Conservation (phyloP, 257 asterid species). For the Jaltomata sinuosa region DNA sequence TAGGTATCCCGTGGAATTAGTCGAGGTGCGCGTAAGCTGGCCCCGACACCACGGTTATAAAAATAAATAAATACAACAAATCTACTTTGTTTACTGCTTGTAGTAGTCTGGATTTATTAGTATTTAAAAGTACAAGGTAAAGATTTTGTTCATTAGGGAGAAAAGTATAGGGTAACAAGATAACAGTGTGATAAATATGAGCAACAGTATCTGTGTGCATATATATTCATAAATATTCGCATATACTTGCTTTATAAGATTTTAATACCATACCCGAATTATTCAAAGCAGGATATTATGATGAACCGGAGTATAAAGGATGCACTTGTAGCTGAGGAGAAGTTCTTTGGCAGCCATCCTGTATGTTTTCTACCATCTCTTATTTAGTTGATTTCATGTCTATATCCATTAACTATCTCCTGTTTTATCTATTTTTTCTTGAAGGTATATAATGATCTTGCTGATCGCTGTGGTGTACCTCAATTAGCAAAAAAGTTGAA, state of each 20-base stretch:
- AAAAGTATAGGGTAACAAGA: background rate
- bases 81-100: background rate
- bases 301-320: slow-evolving; percentile 68
- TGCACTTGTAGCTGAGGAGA: slow-evolving; percentile 83
- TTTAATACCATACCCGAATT: background rate
- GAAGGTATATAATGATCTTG: slow-evolving; percentile 79
- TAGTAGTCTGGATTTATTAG: background rate
- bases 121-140: background rate
- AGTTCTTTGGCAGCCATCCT: slow-evolving; percentile 70
- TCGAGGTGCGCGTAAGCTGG: too few species aligned
- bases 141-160: background rate
- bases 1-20: too few species aligned
- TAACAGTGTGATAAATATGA: background rate
- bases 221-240: background rate
- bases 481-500: slow-evolving; percentile 97
- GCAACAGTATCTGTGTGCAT: background rate
- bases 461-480: slow-evolving; percentile 87
- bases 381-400: slow-evolving; percentile 4
- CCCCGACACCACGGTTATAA: too few species aligned
- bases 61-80: too few species aligned
- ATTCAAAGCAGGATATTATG: slow-evolving; percentile 54
- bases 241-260: background rate
- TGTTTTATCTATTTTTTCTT: background rate
- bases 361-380: slow-evolving; percentile 30
- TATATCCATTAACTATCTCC: background rate